Evolutionary conservation across 2,329 filamentous ascomycete species (phyloP).

Genomic region (Calonectria ilicicola): DNA sequence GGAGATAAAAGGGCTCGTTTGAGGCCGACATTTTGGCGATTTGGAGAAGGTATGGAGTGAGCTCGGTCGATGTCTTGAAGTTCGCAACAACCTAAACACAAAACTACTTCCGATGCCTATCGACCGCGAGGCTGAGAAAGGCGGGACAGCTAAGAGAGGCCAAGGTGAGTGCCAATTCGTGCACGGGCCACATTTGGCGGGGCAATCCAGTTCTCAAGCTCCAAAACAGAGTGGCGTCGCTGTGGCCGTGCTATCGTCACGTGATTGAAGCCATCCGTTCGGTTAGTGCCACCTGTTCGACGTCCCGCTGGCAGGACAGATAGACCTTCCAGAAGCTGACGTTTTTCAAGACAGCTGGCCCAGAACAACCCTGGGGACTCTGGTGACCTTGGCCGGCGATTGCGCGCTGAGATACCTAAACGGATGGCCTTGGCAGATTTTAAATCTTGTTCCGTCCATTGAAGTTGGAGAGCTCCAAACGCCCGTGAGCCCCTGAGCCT

Average conservation of each 20-base stretch:
- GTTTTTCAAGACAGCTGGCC: conserved; percentile 44
- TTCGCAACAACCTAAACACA: conserved; percentile 10
- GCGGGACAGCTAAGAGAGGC: conserved; percentile 30
- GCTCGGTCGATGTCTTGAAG: conserved; percentile 2
- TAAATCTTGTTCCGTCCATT: conserved; percentile 37
- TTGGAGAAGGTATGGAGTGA: conserved; percentile 16
- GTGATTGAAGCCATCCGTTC: conserved; percentile 43
- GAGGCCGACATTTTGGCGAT: conserved; percentile 69
- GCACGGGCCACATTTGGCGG: conserved; percentile 39
- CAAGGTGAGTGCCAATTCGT: conserved; percentile 16
- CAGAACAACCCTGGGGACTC: conserved; percentile 44
- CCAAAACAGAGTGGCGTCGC: conserved; percentile 6
- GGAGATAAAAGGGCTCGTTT: conserved; percentile 91
- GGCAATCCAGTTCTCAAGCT: conserved; percentile 32
- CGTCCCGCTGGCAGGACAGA: conserved; percentile 51
- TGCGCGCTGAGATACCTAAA: conserved; percentile 41
- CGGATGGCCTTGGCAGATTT: conserved; percentile 47
- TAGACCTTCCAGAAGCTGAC: conserved; percentile 52
- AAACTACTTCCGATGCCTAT: conserved; percentile 14
- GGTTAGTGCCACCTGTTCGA: conserved; percentile 57
- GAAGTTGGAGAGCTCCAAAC: conserved; percentile 38
- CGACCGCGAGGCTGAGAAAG: conserved; percentile 42
- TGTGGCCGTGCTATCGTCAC: conserved; percentile 42
- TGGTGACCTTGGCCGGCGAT: conserved; percentile 43
- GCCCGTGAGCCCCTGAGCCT: conserved; percentile 45